Evolutionary conservation across 345 rosid species (phyloP), one percentile per base, ranked within the genome.

Genomic region (Geranium rotundifolium): DNA sequence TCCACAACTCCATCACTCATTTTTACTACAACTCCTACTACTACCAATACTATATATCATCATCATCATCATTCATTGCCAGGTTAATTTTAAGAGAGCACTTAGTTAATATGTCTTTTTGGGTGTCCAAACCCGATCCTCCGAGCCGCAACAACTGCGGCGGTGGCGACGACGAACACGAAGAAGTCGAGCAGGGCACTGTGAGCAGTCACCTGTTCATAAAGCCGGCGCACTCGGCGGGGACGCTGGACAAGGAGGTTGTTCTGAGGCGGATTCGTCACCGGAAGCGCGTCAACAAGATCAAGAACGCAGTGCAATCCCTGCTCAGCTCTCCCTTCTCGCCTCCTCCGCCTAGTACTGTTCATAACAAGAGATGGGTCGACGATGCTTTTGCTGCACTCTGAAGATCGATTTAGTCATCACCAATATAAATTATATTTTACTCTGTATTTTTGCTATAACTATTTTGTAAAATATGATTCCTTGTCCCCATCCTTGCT

Each of bases 331-430:
- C 50, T 17, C 39, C 69, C 20, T n/a, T 56, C 3, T 41, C 19
- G 62, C 41, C 49, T 3, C 54, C 1, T 49, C 37, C 71, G 7
- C 27, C 67, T 1, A 72, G 39, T 29, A 12, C 61, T 5, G 63
- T 49, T 55, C 31, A 27, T 23, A 55, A 66, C 20, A 63, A 60
- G 49, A 70, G 68, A 30, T 83, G 88, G 88, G 67, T 74, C 56
- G 88, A 80, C 37, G 83, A 78, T 61, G 80, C 85, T 56, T 83
- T 78, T 63, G 78, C 88, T 31, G 81, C 83, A 0, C 87, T 75
- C 31, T 82, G 10, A 34, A 23, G 27, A 23, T 23, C 27, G 27
- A 23, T 23, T 23, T 23, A 23, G 27, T 23, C 2, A 23, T 23
- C 2, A 23, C 27, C 27, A 23, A 23, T 23, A 23, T 23, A 23